Evolutionary conservation across 768 basidiomycete genomes (phyloP), one percentile per base, ranked within the genome.

Genomic region (Boletus eberwhitei): DNA sequence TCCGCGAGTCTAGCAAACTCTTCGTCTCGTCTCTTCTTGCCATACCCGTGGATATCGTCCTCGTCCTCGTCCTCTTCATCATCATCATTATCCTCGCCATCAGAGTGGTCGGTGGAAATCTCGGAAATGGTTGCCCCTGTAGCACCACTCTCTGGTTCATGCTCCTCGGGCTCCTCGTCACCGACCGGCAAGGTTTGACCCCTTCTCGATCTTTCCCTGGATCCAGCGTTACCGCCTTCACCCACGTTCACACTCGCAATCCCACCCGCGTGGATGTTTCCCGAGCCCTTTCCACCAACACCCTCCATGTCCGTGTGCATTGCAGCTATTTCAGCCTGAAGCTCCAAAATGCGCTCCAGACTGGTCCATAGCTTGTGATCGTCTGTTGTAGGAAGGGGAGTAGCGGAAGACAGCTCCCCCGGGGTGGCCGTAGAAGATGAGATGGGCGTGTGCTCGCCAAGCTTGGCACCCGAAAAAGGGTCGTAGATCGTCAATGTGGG

Each of bases 301-400:
- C 79, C 79, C 66, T 91, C 89, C 86, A 91, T 87, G 24, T 85
- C 82, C 11, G 84, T 70, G 64, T 90, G 89, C 79, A 88, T 82
- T 58, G 73, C 75, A 6, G 88, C 84, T 34, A 91, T 82, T 58
- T 88, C 82, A 51, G 79, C 82, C 66, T 91, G 88, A 31, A 91
- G 69, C 36, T 85, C 84, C 57, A 88, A 67, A n/a, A 91, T 85
- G 41, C 77, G 78, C 19, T 82, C 81, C 16, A 91, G 77, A 57
- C 86, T 83, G 0, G 78, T 63, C 89, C 89, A 91, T 46, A 87
- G 66, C 50, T 79, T 81, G 48, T 79, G 80, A 58, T 78, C 77
- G 44, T 71, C 71, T 17, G 48, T 48, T 0, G 48, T 45, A 50
- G 50, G 57, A 45, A 64, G 49, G 36, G 55, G 48, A 4, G 46